Base-by-base conservation (phyloP, 2,329 filamentous ascomycete species). In the Talaromyces verruculosus region DNA sequence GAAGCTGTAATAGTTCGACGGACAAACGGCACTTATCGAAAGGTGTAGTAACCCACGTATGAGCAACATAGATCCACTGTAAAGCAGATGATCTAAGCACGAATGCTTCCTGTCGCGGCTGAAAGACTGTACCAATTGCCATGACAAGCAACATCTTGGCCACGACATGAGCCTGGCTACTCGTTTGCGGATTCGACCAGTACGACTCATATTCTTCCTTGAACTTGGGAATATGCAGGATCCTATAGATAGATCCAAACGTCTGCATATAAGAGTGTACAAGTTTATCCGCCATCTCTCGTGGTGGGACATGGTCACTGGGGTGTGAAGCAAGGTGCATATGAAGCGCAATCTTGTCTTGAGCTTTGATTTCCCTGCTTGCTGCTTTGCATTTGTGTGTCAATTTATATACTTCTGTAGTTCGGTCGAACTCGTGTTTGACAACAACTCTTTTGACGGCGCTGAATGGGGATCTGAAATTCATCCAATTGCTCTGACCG, bases 41-140 rank as follows among this genome's bases (percentile, higher is more conserved):
- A 0, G 86, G 87, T 5, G 81, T 80, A 0, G 83, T 81, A 0
- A 85, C 61, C 84, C 84, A 89, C 0, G 80, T 81, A 53, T 85
- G 83, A 0, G 83, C 86, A 67, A 87, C 85, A 64, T 85, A 84
- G 0, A 88, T 75, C 87, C 86, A 89, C 33, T 74, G 77, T 2
- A 81, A 73, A 0, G 85, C 84, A 0, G 76, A 76, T 2, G 72
- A 28, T 1, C 84, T 79, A 25, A 59, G 62, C 13, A 39, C 8
- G 6, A 47, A 45, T 17, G 45, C 55, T 19, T 65, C 25, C 49
- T 49, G 28, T 33, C 13, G 45, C 33, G 62, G 55, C n/a, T 63
- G 58, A 62, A 65, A 65, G 2, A 57, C 25, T 13, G 57, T 17
- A 17, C 57, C 57, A 28, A 65, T 55, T 22, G 57, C 33, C 64